These are phyloP conservation scores for Bolboschoenus planiculmis DNA, from an alignment of 176 grass and related monocot species.

Conservation along the genomic window DNA sequence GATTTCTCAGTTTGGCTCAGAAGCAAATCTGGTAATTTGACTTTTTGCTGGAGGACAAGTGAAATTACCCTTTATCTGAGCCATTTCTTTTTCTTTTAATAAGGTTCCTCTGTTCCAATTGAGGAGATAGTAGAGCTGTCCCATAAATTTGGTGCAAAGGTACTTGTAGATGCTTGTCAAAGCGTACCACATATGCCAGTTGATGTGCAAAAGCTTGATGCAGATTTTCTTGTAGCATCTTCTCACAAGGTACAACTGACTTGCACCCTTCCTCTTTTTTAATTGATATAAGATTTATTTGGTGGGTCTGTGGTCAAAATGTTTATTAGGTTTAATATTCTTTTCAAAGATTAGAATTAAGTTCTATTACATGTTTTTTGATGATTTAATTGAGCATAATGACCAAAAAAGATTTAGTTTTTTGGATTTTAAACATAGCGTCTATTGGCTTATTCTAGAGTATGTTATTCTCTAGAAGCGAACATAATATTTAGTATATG, in stretches of 20 bases:
- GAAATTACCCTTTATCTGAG: background rate
- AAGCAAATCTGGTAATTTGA: background rate
- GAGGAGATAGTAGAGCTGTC: conserved; percentile 72
- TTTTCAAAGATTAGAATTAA: background rate
- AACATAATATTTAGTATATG: conserved; percentile 25
- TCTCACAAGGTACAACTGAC: conserved; percentile 72
- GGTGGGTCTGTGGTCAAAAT: background rate
- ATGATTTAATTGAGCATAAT: background rate
- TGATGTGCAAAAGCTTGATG: conserved; percentile 87
- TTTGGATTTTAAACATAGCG: background rate
- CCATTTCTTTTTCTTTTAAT: background rate
- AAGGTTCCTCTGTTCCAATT: conserved; percentile 79
- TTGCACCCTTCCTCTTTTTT: background rate
- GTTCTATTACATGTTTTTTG: background rate
- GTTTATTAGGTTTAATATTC: background rate
- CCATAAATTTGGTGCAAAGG: conserved; percentile 74
- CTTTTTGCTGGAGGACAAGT: background rate
- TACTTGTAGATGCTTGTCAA: conserved; percentile 95
- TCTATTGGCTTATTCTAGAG: conserved; percentile 2
- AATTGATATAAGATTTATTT: background rate
- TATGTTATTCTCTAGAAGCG: background rate
- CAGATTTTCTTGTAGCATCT: conserved; percentile 91
- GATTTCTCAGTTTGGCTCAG: background rate
- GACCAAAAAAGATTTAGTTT: background rate
- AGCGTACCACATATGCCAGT: conserved; percentile 93